A percentile compares a stretch with the other conserved stretches of the same genome.
Conservation (phyloP, 2,329 filamentous ascomycete species). For the Xylaria sp. region DNA sequence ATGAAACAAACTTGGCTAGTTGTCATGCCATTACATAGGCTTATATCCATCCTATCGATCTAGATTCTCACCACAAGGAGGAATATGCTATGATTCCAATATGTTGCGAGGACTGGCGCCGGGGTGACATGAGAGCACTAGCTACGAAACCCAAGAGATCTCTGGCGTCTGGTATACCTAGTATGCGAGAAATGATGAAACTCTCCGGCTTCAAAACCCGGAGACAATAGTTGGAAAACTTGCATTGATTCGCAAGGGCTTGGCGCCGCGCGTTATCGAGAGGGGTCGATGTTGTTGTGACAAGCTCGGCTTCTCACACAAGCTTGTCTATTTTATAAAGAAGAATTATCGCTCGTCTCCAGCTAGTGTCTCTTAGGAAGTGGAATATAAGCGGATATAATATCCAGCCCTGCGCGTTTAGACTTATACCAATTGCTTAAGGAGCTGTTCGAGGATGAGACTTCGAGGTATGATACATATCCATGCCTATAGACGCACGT, state of each 20-base stretch:
- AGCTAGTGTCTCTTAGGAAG: not conserved
- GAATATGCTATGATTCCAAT: not conserved
- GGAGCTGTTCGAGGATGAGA: not conserved
- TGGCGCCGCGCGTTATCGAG: constrained; percentile 1
- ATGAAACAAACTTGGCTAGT: not conserved
- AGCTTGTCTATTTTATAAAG: not conserved
- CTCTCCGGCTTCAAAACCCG: not conserved
- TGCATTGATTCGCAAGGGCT: not conserved
- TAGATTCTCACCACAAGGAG: not conserved
- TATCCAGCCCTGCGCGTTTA: not conserved
- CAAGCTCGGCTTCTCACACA: not conserved
- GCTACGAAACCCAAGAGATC: not conserved
- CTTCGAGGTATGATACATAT: not conserved
- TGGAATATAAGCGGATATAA: not conserved
- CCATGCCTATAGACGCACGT: too few relatives aligned
- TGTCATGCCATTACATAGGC: not conserved
- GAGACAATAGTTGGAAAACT: not conserved
- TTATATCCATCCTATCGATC: not conserved
- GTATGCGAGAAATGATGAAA: not conserved
- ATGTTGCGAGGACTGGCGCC: not conserved
- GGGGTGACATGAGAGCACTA: not conserved
- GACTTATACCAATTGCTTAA: not conserved
- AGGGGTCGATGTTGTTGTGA: not conserved
- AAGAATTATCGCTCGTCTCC: too few relatives aligned
- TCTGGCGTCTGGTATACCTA: not conserved